Evolutionary conservation across 345 rosid genomes (phyloP), one percentile per base, ranked within the genome.

Genomic region (Murraya paniculata): DNA sequence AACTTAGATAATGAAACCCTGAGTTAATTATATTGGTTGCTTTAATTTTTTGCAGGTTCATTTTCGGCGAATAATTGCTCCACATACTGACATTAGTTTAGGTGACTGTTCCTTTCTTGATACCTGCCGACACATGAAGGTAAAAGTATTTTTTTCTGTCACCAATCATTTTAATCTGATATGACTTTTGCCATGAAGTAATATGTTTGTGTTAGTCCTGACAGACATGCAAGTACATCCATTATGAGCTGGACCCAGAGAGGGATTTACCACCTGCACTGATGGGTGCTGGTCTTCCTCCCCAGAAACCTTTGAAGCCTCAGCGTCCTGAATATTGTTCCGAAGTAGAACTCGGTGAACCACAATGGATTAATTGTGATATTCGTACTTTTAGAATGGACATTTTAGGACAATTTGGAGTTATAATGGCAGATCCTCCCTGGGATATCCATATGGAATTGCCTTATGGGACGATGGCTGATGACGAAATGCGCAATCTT

Each of bases 371-470:
- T 76, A 91, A 91, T 64, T 94, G 99, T 75, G 99, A 96, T 81
- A 96, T 96, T 72, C 93, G 99, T 57, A 81, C 71, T 35, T 96
- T 96, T 73, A 85, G 97, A 82, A 92, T 96, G 99, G 98, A 96
- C 85, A 93, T 96, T 83, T 87, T 96, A 81, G 99, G 99, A 65
- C 92, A 92, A 57, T 94, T 94, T 71, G 99, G 99, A 78, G 97
- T 96, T 75, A 95, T 96, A 65, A 96, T 96, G 99, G 98, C 99
- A 28, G 99, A 96, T 86, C 99, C 99, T 4, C 99, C 99, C 1
- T 96, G 99, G 99, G 99, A 94, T 75, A 96, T 96, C 87, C 99
- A 96, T 82, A 96, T 96, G 99, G 99, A 96, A 82, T 87, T 96
- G 83, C 99, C 99, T 78, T 96, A 96, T 86, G 99, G 99, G 71